These are phyloP conservation scores for Trametes coccinea DNA, from an alignment of 768 basidiomycete species.

Conservation along the genomic window DNA sequence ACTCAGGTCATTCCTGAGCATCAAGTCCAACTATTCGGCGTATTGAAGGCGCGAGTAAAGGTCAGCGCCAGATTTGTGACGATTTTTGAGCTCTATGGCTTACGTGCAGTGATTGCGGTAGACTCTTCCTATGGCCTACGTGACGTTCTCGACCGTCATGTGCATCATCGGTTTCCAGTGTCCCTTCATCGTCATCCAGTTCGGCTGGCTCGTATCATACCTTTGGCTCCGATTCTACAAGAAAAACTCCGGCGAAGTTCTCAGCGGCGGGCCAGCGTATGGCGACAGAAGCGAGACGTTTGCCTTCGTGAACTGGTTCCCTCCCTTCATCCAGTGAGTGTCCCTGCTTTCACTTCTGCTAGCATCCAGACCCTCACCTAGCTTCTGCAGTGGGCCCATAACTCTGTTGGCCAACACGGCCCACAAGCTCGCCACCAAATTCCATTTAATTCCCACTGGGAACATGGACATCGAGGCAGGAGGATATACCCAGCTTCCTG, in stretches of 20 bases:
- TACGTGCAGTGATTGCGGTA: slow-evolving; percentile 34
- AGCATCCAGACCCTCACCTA: not conserved
- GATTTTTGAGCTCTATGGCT: not conserved
- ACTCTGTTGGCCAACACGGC: slow-evolving; percentile 66
- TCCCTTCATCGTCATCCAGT: slow-evolving; percentile 93
- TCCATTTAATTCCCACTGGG: slow-evolving; percentile 73
- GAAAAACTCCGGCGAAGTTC: slow-evolving; percentile 66
- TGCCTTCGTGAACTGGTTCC: slow-evolving; percentile 94
- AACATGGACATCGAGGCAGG: slow-evolving; percentile 70
- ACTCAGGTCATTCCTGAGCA: slow-evolving; percentile 98
- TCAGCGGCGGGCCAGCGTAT: slow-evolving; percentile 67
- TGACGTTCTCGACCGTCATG: slow-evolving; percentile 86
- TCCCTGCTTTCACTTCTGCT: not conserved
- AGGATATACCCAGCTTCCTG: slow-evolving; percentile 73
- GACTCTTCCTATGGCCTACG: slow-evolving; percentile 93
- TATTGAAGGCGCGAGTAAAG: slow-evolving; percentile 88
- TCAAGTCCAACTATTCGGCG: slow-evolving; percentile 89
- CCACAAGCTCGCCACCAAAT: slow-evolving; percentile 61
- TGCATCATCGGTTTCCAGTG: slow-evolving; percentile 82
- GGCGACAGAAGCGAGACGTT: slow-evolving; percentile 98
- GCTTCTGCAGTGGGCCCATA: slow-evolving; percentile 64
- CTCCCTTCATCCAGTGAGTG: slow-evolving; percentile 88
- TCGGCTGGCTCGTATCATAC: slow-evolving; percentile 98
- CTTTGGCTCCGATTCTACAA: slow-evolving; percentile 97
- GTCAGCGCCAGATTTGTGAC: slow-evolving; percentile 37